These are phyloP conservation scores for Senna siamea DNA, from an alignment of 306 rosid species.

Conservation along the genomic window DNA sequence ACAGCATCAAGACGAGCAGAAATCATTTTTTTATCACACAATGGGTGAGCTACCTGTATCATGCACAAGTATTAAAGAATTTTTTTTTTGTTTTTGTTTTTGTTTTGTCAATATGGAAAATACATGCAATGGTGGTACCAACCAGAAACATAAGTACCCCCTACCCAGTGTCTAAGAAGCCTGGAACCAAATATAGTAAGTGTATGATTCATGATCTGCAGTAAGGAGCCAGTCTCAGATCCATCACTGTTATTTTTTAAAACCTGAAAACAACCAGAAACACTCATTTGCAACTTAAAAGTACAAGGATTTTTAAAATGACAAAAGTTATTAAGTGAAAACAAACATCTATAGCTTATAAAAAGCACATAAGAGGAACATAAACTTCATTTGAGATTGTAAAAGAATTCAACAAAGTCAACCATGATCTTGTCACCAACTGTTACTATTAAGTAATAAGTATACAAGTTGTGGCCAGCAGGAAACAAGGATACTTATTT, in stretches of 20 bases:
- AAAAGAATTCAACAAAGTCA: background rate
- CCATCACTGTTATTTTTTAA: constrained; percentile 83
- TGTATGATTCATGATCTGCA: constrained; percentile 81
- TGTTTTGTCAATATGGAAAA: constrained; percentile 20
- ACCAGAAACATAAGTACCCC: constrained; percentile 29
- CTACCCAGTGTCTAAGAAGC: constrained; percentile 94
- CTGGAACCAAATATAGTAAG: constrained; percentile 90
- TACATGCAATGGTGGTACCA: constrained; percentile 18
- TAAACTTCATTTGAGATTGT: constrained; percentile 13
- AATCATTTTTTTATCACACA: constrained; percentile 81
- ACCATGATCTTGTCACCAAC: constrained; percentile 5
- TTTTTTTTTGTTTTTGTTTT: background rate
- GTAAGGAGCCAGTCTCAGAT: constrained; percentile 86
- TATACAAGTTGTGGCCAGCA: constrained; percentile 18
- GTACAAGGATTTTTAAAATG: constrained; percentile 20
- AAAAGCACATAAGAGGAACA: constrained; percentile 9
- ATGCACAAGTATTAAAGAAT: constrained; percentile 42
- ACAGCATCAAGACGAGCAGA: constrained; percentile 87
- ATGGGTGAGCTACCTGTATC: constrained; percentile 86
- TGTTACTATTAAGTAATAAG: constrained; percentile 19
- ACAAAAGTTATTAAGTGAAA: background rate
- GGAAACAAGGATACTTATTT: constrained; percentile 1
- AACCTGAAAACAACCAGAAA: constrained; percentile 56
- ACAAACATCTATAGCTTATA: constrained; percentile 30
- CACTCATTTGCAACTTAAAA: constrained; percentile 29